Conservation (phyloP, 208 protist species). For the Crithidia fasciculata region DNA sequence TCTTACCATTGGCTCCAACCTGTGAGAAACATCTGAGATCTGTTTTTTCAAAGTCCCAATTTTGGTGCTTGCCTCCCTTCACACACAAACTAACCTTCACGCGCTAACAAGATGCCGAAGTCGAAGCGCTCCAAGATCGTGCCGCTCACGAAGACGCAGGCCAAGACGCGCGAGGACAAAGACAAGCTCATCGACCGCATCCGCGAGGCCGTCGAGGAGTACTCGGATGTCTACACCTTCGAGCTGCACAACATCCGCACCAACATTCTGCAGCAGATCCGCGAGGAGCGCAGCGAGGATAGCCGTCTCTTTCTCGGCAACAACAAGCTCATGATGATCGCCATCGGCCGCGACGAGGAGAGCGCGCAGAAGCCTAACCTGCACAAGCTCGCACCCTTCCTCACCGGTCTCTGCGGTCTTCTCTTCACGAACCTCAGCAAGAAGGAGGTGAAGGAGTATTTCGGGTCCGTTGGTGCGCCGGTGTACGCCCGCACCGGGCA, state of each 20-base stretch:
- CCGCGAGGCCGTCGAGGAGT: slow-evolving; percentile 83
- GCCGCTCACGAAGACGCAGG: slow-evolving; percentile 88
- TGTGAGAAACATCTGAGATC: too few species aligned
- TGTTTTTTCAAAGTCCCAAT: background rate
- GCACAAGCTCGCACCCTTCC: slow-evolving; percentile 88
- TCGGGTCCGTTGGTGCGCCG: slow-evolving; percentile 65
- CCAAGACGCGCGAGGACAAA: slow-evolving; percentile 92
- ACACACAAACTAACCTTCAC: background rate
- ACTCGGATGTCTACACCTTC: slow-evolving; percentile 87
- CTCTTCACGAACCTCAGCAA: slow-evolving; percentile 92
- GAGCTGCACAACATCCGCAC: slow-evolving; percentile 88
- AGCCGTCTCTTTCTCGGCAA: slow-evolving; percentile 94
- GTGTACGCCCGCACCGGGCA: slow-evolving; percentile 90
- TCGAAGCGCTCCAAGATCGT: slow-evolving; percentile 88
- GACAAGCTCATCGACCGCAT: slow-evolving; percentile 92
- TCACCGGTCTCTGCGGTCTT: slow-evolving; percentile 90
- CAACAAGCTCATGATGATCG: slow-evolving; percentile 95
- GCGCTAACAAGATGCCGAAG: slow-evolving; percentile 68
- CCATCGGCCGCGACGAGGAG: slow-evolving; percentile 86
- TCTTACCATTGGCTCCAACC: too few species aligned
- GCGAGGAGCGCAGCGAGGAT: slow-evolving; percentile 82
- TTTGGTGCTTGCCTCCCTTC: background rate
- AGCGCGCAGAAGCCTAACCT: slow-evolving; percentile 81
- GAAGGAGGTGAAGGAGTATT: slow-evolving; percentile 92
- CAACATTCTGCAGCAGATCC: slow-evolving; percentile 92